A percentile compares a stretch with the other conserved stretches of the same genome.
These are phyloP conservation scores for Phialemoniopsis sp. DNA, from an alignment of 2,329 filamentous ascomycete species.

Conservation along the genomic window DNA sequence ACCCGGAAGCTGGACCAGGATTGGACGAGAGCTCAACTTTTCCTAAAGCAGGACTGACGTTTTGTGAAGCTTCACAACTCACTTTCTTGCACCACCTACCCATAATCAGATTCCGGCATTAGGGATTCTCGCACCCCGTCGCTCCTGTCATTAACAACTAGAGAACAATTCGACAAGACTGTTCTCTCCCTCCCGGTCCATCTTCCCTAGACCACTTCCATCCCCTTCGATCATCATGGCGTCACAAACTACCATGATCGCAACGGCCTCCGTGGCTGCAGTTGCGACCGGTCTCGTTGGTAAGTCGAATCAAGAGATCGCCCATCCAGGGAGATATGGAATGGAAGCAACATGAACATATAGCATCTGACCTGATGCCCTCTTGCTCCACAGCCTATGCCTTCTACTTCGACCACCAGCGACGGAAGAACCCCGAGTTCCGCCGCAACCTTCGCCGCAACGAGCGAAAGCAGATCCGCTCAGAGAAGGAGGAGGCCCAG, in stretches of 20 bases:
- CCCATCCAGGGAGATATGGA: too few relatives aligned
- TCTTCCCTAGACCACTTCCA: not conserved
- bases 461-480: constrained; percentile 67
- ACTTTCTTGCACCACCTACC: too few relatives aligned
- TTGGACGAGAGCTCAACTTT: too few relatives aligned
- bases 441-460: constrained; percentile 67
- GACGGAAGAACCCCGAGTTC: constrained; percentile 61
- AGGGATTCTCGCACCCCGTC: too few relatives aligned
- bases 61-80: too few relatives aligned
- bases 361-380: constrained; percentile 1
- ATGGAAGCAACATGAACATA: too few relatives aligned
- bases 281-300: constrained; percentile 56
- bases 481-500: constrained; percentile 68
- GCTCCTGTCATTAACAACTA: too few relatives aligned
- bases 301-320: too few relatives aligned
- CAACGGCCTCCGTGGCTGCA: constrained; percentile 59
- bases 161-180: too few relatives aligned
- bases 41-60: too few relatives aligned
- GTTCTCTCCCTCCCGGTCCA: not conserved
- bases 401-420: constrained; percentile 65
- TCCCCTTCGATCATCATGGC: constrained; percentile 51
- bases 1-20: too few relatives aligned
- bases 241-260: constrained; percentile 53
- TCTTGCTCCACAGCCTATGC: constrained; percentile 48
- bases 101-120: too few relatives aligned